Evolutionary conservation across 805 yeast species (phyloP), one percentile per base, ranked within the genome.

Genomic region (Ogataea paradorogensis): DNA sequence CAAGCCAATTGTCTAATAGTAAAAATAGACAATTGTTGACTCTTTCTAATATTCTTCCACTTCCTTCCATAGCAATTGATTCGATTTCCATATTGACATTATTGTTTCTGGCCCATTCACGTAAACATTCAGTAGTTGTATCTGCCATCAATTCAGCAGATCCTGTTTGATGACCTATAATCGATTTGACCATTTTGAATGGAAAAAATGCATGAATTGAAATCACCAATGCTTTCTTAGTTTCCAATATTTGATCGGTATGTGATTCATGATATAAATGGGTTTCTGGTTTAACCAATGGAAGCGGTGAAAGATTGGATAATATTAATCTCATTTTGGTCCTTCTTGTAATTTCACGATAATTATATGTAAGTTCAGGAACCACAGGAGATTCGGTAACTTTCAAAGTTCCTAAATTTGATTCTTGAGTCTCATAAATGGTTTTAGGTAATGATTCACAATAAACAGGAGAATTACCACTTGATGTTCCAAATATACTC

Each of bases 121-220:
- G 67, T 1, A 93, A 72, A 0, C 86, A 80, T 39, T 70, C 71
- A 29, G 84, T 90, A 0, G 96, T 95, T 51, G 84, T 91, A 40
- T 75, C 76, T 21, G 89, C 85, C 63, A 93, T 86, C 52, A 80
- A 78, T 18, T 78, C 66, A 0, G 98, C 87, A 0, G 96, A 85
- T 0, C 96, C 97, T 7, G 95, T 90, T 1, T 96, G 93, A 43
- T 90, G 88, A 1, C 98, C 98, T 33, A 91, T 78, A 7, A 91
- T 59, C 1, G 91, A 84, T 40, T 96, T 69, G 5, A 90, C 73
- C 71, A 88, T 80, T 45, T 78, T 78, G 2, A 89, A 82, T 0
- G 99, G 99, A 60, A 90, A 86, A 59, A 89, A 91, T 0, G 97
- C 97, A 64, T 91, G 99, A 2, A 93, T 85, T 0, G 96, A 96